Conservation (phyloP, 164 flowering plant genomes). For the Taxillus chinensis region DNA sequence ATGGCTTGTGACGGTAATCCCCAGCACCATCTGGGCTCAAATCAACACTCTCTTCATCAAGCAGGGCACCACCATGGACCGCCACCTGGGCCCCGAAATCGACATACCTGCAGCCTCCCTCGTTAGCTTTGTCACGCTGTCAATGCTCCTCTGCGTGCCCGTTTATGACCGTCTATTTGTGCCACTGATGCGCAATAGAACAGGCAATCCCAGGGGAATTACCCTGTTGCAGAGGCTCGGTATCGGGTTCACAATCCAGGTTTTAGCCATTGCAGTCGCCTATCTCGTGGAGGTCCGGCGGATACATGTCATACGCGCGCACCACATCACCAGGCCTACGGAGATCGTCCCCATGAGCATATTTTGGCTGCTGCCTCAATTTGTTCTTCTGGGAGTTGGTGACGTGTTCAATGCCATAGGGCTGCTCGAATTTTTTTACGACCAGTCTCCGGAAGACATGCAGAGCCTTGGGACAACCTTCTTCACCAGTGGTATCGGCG, state of each 20-base stretch:
- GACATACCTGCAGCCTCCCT: slow-evolving; percentile 85
- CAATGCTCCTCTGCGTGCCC: slow-evolving; percentile 66
- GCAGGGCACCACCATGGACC: slow-evolving; percentile 73
- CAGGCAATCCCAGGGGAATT: slow-evolving; percentile 75
- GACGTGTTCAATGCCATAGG: slow-evolving; percentile 79
- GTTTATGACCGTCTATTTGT: slow-evolving; percentile 77
- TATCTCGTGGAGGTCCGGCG: slow-evolving; percentile 47
- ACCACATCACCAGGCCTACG: slow-evolving; percentile 25
- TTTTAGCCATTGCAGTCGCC: slow-evolving; percentile 47
- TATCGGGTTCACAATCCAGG: slow-evolving; percentile 52
- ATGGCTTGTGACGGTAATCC: slow-evolving; percentile 66
- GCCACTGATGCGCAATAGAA: slow-evolving; percentile 50
- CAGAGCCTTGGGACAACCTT: slow-evolving; percentile 82
- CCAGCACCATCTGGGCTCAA: slow-evolving; percentile 84
- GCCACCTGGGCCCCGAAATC: slow-evolving; percentile 34
- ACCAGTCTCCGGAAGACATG: slow-evolving; percentile 77
- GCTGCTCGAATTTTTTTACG: slow-evolving; percentile 70
- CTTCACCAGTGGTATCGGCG: slow-evolving; percentile 74
- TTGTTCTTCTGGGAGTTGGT: slow-evolving; percentile 53
- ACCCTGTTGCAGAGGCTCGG: slow-evolving; percentile 76
- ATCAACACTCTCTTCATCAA: slow-evolving; percentile 76
- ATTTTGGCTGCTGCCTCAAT: slow-evolving; percentile 72
- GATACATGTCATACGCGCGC: slow-evolving; percentile 31
- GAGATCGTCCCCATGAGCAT: slow-evolving; percentile 72
- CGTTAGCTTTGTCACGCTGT: slow-evolving; percentile 61